Evolutionary conservation across 345 rosid species (phyloP).

Genomic region (Citrus hindsii): DNA sequence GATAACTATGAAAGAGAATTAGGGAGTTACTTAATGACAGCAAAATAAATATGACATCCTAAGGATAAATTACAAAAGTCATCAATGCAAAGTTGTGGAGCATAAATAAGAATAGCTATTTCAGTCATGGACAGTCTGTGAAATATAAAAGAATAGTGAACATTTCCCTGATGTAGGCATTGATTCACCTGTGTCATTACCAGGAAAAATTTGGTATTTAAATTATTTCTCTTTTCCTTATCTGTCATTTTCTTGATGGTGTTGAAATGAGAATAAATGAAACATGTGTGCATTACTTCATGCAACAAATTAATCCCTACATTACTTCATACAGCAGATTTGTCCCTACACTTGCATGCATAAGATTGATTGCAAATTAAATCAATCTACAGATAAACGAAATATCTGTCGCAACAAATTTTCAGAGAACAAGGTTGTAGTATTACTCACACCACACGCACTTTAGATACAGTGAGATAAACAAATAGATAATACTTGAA

Average conservation of each 20-base stretch:
- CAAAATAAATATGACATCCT: neutral
- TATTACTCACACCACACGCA: neutral
- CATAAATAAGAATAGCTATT: neutral
- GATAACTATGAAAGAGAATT: neutral
- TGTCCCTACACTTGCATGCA: neutral
- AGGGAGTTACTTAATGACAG: neutral
- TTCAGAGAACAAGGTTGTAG: neutral
- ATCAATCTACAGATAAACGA: neutral
- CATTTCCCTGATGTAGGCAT: neutral
- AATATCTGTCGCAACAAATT: neutral
- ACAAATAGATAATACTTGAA: neutral
- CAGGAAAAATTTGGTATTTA: neutral
- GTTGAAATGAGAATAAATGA: neutral
- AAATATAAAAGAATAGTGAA: no score
- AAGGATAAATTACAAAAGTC: neutral
- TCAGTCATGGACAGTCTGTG: neutral
- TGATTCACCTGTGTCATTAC: neutral
- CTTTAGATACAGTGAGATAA: neutral
- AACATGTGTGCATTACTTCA: neutral
- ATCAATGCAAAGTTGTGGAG: neutral
- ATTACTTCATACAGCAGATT: neutral
- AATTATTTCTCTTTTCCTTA: neutral
- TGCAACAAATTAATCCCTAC: neutral
- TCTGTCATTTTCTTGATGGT: neutral
- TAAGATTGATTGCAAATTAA: neutral